Evolutionary conservation across 116 monocot species (phyloP), one percentile per base, ranked within the genome.

Genomic region (Iris pallida): DNA sequence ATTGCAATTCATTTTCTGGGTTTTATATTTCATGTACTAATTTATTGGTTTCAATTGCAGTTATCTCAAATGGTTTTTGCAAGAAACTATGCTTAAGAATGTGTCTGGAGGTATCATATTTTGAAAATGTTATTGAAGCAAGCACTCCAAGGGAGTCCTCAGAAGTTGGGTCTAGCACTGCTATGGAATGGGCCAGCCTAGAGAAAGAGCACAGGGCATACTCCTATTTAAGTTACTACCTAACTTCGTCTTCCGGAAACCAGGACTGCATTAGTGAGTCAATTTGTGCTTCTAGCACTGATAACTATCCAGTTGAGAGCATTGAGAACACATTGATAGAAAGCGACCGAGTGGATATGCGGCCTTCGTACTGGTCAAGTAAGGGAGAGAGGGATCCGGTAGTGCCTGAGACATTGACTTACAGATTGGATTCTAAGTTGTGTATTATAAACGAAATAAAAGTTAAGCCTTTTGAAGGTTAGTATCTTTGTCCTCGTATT

Each of bases 331-430:
- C 96, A 42, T 55, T 91, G 71, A 77, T 75, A 5, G 79, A 87
- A 15, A 73, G 42, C 20, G 78, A 89, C 15, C 52, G 46, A 65
- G 63, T 79, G 42, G 42, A 76, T 44, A 8, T 1, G 54, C 75
- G 78, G 43, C 78, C 83, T 14, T 90, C 92, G 40, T 98, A 90
- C 72, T 98, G 98, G 98, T 98, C 93, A 42, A 98, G 92, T 75
- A 71, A 70, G 47, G 98, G 98, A 53, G 44, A 73, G 11, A 79
- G 47, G 15, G 84, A 93, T 76, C 83, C 81, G 46, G 42, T 44
- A 40, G 76, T 72, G 4, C 88, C 87, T 0, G 98, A 93, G 69
- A 88, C 81, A 56, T 72, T 98, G 49, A 93, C 84, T 0, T 98
- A 98, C 56, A 69, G 59, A 52, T 62, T 92, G 6, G 18, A 19